Base-by-base conservation (phyloP, 257 asterid species). In the Nicotiana paniculata region DNA sequence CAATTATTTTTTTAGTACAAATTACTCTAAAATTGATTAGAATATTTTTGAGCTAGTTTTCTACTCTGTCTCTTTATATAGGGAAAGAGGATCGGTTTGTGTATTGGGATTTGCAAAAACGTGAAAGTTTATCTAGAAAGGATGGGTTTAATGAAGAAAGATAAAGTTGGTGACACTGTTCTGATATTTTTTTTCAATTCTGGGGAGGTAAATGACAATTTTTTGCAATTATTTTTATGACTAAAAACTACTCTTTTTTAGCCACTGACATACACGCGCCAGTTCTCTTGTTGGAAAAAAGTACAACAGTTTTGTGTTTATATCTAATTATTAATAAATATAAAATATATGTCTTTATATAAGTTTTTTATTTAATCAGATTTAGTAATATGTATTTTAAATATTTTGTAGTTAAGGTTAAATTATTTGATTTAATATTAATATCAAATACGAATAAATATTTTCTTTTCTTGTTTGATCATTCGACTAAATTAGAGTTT, bases 41-140 rank as follows among this genome's bases (percentile, higher is more conserved):
- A 11, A 43, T 43, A 43, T 43, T 57, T 4, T 9, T 18, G 10
- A 54, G 46, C 70, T 63, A 32, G 48, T 46, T 33, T 39, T 81
- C n/a, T 39, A 0, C 17, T 48, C 37, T 28, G 7, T 58, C n/a
- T 24, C 2, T 59, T 26, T 72, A 46, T 43, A 37, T 17, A 39
- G 48, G 35, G 28, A 15, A 24, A 21, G 21, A 30, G 11, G 12
- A 70, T 7, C 37, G 53, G 55, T 66, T 3, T 67, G 0, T n/a
- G 79, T 81, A 46, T 81, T 67, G 83, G 68, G 78, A 21, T 53
- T 32, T 17, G 51, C 77, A 74, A 81, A 33, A 65, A 68, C 24
- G 63, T 51, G 79, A 33, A 61, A 32, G n/a, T 12, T 75, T 51
- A 75, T 51, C 80, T 26, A 7, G 9, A 75, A 75, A 26, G 0